Conservation (phyloP, 768 basidiomycete genomes). For the Suillus plorans region DNA sequence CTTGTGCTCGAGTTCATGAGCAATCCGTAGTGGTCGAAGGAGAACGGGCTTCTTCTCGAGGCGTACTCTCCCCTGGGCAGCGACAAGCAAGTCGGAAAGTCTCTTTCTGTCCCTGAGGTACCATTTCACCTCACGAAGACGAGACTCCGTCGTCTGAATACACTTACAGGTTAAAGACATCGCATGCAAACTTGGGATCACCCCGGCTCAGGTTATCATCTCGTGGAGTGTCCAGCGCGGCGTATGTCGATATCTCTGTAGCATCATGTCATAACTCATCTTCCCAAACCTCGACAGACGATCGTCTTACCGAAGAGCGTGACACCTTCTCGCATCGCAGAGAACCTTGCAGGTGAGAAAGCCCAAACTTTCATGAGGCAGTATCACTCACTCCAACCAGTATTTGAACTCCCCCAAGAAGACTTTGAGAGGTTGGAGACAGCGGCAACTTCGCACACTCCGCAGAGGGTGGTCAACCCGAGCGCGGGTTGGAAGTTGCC, state of each 20-base stretch:
- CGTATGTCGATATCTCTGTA: conserved; percentile 35
- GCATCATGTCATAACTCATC: background rate
- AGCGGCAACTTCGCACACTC: conserved; percentile 47
- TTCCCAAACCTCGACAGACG: conserved; percentile 38
- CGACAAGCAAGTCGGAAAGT: conserved; percentile 52
- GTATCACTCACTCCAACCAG: conserved; percentile 12
- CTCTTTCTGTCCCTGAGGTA: conserved; percentile 59
- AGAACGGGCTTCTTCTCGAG: conserved; percentile 62
- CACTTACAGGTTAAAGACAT: conserved; percentile 48
- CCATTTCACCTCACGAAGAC: background rate
- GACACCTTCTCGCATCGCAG: conserved; percentile 61
- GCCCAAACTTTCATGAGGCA: background rate
- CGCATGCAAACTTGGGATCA: conserved; percentile 62
- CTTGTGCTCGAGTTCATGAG: background rate
- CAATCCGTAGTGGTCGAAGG: conserved; percentile 58
- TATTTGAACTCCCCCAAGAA: conserved; percentile 35
- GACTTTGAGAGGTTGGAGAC: conserved; percentile 41
- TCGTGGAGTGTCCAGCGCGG: conserved; percentile 80
- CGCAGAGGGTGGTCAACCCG: conserved; percentile 57
- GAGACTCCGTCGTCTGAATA: background rate
- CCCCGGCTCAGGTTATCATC: conserved; percentile 73
- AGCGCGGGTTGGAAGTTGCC: conserved; percentile 58
- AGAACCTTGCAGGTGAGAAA: conserved; percentile 66
- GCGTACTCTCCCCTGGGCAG: conserved; percentile 80
- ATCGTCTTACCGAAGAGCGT: conserved; percentile 79